Conservation (phyloP, 257 asterid species). For the Jacaranda mimosifolia region DNA sequence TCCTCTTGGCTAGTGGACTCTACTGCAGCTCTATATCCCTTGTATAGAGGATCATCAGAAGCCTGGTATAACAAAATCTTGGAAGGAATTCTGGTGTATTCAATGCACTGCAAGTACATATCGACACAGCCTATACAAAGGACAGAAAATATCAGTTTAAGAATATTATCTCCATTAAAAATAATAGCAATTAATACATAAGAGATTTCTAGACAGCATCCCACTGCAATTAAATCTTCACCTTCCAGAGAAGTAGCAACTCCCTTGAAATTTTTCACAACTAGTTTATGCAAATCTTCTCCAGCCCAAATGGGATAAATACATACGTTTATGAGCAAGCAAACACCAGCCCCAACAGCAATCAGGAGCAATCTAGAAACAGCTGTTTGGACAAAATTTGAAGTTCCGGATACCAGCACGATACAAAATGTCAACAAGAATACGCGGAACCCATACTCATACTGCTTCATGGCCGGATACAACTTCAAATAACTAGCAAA, state of each 20-base stretch:
- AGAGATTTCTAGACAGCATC: not conserved
- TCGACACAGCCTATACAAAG: conserved; percentile 63
- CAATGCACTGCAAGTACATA: conserved; percentile 67
- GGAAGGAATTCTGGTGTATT: conserved; percentile 81
- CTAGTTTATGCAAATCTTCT: conserved; percentile 90
- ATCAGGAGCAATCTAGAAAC: conserved; percentile 77
- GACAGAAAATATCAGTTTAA: conserved; percentile 29
- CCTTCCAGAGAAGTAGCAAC: conserved; percentile 90
- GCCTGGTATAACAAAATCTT: conserved; percentile 89
- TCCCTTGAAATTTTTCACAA: conserved; percentile 79
- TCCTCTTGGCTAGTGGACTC: conserved; percentile 96
- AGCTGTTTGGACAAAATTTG: conserved; percentile 68
- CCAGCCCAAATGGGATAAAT: conserved; percentile 95
- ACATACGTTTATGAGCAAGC: conserved; percentile 72
- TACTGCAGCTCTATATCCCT: conserved; percentile 85
- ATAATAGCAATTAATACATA: not conserved
- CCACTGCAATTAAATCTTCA: conserved; percentile 24
- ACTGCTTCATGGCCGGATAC: conserved; percentile 85
- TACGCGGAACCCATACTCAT: conserved; percentile 92
- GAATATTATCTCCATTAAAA: conserved; percentile 7
- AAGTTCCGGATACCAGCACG: conserved; percentile 78
- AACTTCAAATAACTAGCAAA: conserved; percentile 76
- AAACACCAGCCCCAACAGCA: conserved; percentile 79
- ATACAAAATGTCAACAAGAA: conserved; percentile 88
- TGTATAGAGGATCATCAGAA: conserved; percentile 87